Evolutionary conservation across 208 protist genomes (phyloP).

Genomic region (Acanthamoeba lenticulata): DNA sequence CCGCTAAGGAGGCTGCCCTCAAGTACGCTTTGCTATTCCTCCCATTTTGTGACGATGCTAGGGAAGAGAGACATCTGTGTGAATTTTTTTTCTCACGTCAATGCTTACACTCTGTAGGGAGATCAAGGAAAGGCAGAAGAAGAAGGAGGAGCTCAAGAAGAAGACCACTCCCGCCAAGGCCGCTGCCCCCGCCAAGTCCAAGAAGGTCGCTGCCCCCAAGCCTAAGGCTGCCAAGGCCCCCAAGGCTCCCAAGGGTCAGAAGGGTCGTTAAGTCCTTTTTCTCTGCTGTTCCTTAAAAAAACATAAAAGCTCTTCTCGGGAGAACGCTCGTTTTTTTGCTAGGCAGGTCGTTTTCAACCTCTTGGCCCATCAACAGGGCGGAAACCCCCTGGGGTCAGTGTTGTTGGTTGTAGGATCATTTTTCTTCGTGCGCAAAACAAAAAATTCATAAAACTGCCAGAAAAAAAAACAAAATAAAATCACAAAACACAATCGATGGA

Average conservation of each 20-base stretch:
- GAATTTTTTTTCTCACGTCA: not conserved
- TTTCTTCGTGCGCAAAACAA: not conserved
- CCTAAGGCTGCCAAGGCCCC: constrained; percentile 37
- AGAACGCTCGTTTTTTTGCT: not conserved
- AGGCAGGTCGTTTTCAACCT: too few relatives aligned
- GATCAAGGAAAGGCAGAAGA: constrained; percentile 71
- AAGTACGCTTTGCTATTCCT: not conserved
- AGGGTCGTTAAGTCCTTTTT: constrained; percentile 49
- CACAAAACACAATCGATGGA: too few relatives aligned
- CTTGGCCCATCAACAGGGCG: not conserved
- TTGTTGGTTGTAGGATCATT: not conserved
- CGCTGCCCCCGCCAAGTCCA: constrained; percentile 14
- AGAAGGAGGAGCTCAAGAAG: constrained; percentile 63
- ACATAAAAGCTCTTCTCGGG: not conserved
- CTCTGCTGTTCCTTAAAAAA: not conserved
- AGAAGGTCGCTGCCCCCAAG: not conserved
- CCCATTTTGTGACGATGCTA: not conserved
- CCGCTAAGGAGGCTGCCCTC: constrained; percentile 75
- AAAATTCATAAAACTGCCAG: not conserved
- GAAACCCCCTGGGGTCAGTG: not conserved
- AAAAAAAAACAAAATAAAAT: too few relatives aligned
- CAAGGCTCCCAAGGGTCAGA: constrained; percentile 58
- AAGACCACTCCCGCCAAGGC: not conserved
- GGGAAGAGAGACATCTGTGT: not conserved
- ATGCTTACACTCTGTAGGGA: constrained; percentile 12